Evolutionary conservation across 2,329 filamentous ascomycete species (phyloP).

Genomic region (Xylaria sp.): DNA sequence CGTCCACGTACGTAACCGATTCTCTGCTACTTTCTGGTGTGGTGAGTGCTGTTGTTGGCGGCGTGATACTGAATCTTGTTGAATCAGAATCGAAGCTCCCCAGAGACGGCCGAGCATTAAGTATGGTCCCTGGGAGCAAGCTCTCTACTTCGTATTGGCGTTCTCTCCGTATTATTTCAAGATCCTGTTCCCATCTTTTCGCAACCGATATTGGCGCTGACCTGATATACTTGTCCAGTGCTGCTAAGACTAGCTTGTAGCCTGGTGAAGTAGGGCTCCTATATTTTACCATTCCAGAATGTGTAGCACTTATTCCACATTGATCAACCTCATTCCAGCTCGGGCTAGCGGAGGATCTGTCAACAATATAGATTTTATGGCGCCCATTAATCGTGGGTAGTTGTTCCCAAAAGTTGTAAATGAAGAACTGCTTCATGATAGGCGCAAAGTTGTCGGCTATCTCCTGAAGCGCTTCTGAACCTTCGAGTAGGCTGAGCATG

Average conservation of each 20-base stretch:
- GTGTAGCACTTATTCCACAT: constrained; percentile 11
- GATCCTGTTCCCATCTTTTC: constrained; percentile 17
- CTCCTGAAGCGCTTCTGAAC: constrained; percentile 17
- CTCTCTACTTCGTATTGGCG: constrained; percentile 8
- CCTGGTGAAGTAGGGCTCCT: constrained; percentile 3
- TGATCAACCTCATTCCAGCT: constrained; percentile 22
- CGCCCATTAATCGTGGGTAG: constrained; percentile 3
- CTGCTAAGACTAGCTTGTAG: constrained; percentile 11
- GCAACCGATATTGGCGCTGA: not conserved
- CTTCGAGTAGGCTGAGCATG: constrained; percentile 18
- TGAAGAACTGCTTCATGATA: constrained; percentile 17
- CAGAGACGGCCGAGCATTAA: not conserved
- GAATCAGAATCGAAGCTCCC: not conserved
- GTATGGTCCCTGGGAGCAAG: not conserved
- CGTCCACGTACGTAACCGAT: not conserved
- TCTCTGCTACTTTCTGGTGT: not conserved
- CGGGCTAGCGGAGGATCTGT: constrained; percentile 7
- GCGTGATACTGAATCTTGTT: not conserved
- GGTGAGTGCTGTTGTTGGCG: not conserved
- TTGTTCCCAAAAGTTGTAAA: constrained; percentile 21
- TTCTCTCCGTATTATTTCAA: constrained; percentile 14
- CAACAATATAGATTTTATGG: constrained; percentile 10
- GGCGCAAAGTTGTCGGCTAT: constrained; percentile 17
- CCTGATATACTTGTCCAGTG: constrained; percentile 18
- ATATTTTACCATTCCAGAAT: constrained; percentile 15